phyloP scores from a whole-genome alignment of 1,139 yeast species.

The Suhomyces terraborum region DNA sequence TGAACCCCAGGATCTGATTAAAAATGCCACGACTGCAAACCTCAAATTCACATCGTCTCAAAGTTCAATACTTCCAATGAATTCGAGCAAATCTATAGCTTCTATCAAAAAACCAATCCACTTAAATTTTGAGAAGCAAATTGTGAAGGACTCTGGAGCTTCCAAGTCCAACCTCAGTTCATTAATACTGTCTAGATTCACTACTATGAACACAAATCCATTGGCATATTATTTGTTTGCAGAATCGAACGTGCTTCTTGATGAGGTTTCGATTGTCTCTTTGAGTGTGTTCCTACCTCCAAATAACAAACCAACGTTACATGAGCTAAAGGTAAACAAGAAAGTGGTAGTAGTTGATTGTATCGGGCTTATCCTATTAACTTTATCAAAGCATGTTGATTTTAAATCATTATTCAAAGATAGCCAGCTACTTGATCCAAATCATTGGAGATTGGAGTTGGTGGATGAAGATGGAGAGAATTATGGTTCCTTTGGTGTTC shows the following conservation, averaged over 20 bases:
- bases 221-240: conserved; percentile 58
- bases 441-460: conserved; percentile 65
- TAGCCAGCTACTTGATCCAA: conserved; percentile 46
- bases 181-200: conserved; percentile 41
- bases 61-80: conserved; percentile 7
- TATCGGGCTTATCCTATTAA: conserved; percentile 59
- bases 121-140: conserved; percentile 31
- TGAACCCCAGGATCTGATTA: conserved; percentile 23
- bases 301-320: conserved; percentile 30
- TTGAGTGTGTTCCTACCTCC: conserved; percentile 47
- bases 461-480: conserved; percentile 82
- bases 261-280: conserved; percentile 16
- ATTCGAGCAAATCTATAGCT: conserved; percentile 3
- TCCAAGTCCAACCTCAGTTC: conserved; percentile 39
- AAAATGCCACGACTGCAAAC: conserved; percentile 10
- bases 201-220: conserved; percentile 46
- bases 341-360: conserved; percentile 58
- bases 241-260: conserved; percentile 18
- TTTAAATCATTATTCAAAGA: conserved; percentile 21
- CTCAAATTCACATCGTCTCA: conserved; percentile 13
- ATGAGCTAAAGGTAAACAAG: conserved; percentile 42
- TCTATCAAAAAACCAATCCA: conserved; percentile 11
- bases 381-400: conserved; percentile 28
- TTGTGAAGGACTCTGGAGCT: conserved; percentile 6
- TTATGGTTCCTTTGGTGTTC: conserved; percentile 72